phyloP scores from a whole-genome alignment of 1,284 basidiomycete genomes.

The Moniliella sp. region DNA sequence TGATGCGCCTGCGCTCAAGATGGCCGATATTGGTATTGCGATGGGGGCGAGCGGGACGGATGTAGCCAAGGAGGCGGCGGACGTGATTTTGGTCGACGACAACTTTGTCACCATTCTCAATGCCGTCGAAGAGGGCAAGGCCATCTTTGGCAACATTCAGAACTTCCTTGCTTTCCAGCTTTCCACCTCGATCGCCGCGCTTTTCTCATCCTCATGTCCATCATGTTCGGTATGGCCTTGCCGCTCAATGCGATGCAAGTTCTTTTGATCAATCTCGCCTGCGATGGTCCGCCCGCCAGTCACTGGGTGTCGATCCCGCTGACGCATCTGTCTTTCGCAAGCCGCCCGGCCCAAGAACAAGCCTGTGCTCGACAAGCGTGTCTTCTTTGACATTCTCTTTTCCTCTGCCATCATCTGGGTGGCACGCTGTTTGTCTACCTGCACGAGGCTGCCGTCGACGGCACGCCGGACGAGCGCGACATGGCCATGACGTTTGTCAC shows the following conservation, averaged over 20 bases:
- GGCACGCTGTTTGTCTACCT: slow-evolving; percentile 74
- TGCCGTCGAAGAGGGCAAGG: background rate
- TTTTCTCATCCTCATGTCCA: slow-evolving; percentile 49
- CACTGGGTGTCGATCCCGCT: slow-evolving; percentile 83
- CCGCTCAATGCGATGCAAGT: slow-evolving; percentile 97
- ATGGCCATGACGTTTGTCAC: no score
- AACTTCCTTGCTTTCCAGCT: slow-evolving; percentile 78
- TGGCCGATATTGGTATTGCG: background rate
- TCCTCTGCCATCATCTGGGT: slow-evolving; percentile 66
- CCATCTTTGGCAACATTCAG: background rate
- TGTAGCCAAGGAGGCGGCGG: background rate
- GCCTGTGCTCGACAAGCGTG: slow-evolving; percentile 53
- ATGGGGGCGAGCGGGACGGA: slow-evolving; percentile 37
- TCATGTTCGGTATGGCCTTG: no score
- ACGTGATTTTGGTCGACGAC: background rate
- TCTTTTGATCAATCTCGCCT: slow-evolving; percentile 90
- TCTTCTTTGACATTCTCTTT: slow-evolving; percentile 63
- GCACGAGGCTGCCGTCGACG: slow-evolving; percentile 60
- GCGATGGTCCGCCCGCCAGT: slow-evolving; percentile 95
- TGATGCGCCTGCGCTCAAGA: background rate
- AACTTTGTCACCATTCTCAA: background rate
- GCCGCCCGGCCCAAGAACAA: slow-evolving; percentile 74
- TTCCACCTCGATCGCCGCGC: slow-evolving; percentile 60
- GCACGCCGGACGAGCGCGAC: slow-evolving; percentile 57
- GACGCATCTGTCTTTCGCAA: slow-evolving; percentile 59